Conservation (phyloP, 2,329 filamentous ascomycete species). For the Hymenotorrendiella dingleyae region DNA sequence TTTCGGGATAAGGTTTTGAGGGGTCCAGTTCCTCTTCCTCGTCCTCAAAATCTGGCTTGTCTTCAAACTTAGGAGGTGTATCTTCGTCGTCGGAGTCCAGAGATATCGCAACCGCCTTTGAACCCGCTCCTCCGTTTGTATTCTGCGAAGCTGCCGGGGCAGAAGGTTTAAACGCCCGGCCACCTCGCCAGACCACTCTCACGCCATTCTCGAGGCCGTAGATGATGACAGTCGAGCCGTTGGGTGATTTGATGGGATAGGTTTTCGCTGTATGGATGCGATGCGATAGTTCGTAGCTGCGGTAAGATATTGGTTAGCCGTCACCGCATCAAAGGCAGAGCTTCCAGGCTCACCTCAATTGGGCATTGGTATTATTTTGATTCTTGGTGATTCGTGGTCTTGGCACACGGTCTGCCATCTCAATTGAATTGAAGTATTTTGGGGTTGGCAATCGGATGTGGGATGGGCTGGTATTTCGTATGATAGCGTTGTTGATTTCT, state of each 20-base stretch:
- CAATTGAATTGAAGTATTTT: too few relatives aligned
- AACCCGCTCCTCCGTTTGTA: constrained; percentile 47
- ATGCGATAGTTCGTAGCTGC: constrained; percentile 52
- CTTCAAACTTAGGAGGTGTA: constrained; percentile 36
- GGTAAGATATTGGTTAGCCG: neutral
- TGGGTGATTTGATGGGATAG: constrained; percentile 56
- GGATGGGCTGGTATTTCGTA: too few relatives aligned
- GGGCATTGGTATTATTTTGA: constrained; percentile 22
- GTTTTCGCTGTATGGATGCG: constrained; percentile 54
- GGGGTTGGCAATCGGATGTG: too few relatives aligned
- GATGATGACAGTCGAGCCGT: constrained; percentile 57
- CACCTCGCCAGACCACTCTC: constrained; percentile 57
- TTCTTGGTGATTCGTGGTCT: constrained; percentile 23
- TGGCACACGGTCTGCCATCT: constrained; percentile 17
- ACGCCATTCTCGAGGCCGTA: constrained; percentile 60
- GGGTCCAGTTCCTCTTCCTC: constrained; percentile 35
- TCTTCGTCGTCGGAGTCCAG: constrained; percentile 59
- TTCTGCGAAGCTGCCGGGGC: constrained; percentile 34
- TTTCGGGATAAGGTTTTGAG: constrained; percentile 42
- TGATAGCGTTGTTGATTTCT: too few relatives aligned
- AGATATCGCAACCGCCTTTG: too few relatives aligned
- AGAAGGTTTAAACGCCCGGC: constrained; percentile 49
- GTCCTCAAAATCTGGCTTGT: constrained; percentile 55
- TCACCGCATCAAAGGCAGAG: neutral
- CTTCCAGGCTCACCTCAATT: constrained; percentile 23